These are phyloP conservation scores for Pharus latifolius DNA, from an alignment of 176 grass and related monocot species.

Conservation along the genomic window DNA sequence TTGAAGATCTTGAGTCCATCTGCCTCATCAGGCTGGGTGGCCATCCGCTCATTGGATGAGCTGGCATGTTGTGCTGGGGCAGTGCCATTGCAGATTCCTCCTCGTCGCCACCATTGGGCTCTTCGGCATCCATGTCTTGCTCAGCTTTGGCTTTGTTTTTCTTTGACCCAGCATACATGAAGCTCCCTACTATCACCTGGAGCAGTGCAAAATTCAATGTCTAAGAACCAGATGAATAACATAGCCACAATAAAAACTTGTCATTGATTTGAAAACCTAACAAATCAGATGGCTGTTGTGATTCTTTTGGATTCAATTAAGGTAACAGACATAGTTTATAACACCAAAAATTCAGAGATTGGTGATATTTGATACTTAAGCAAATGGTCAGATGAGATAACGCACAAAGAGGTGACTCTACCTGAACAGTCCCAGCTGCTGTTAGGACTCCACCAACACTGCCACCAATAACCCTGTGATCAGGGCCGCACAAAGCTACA, in stretches of 20 bases:
- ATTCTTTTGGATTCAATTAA: neutral
- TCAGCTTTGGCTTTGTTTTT: constrained; percentile 45
- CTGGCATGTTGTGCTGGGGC: constrained; percentile 9
- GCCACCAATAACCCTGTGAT: constrained; percentile 79
- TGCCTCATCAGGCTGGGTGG: constrained; percentile 26
- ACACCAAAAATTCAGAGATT: neutral
- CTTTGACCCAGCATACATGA: constrained; percentile 59
- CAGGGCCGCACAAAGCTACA: constrained; percentile 71
- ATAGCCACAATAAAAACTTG: neutral
- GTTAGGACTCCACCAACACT: constrained; percentile 60
- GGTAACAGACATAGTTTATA: neutral
- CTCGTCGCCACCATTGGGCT: constrained; percentile 8
- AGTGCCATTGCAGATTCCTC: neutral
- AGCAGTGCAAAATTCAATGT: neutral
- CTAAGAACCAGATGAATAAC: neutral
- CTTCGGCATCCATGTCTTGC: constrained; percentile 16
- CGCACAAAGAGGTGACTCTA: constrained; percentile 2
- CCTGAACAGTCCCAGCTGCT: constrained; percentile 88
- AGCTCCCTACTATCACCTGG: constrained; percentile 72
- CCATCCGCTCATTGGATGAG: constrained; percentile 42
- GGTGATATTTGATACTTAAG: neutral
- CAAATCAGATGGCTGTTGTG: neutral
- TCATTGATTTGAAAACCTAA: too few species aligned
- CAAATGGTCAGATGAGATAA: neutral
- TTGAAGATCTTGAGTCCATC: constrained; percentile 38